A percentile compares a stretch with the other conserved stretches of the same genome.
Evolutionary conservation across 805 yeast species (phyloP).

Genomic region (Ogataea degrootiae): DNA sequence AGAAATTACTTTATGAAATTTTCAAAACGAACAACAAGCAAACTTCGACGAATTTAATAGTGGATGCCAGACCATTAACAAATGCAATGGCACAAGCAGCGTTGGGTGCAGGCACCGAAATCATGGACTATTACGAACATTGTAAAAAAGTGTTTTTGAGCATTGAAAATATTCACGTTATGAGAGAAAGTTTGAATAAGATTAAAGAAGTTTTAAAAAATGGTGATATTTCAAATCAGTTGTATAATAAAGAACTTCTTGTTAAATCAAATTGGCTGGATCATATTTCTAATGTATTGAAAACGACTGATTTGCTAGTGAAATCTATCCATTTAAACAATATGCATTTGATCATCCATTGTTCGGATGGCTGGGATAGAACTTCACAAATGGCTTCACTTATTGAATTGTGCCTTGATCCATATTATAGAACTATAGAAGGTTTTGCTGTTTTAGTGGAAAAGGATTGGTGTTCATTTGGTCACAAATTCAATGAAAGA

Average conservation of each 20-base stretch:
- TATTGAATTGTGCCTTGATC: constrained; percentile 84
- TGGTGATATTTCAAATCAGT: constrained; percentile 51
- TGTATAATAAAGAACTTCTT: constrained; percentile 50
- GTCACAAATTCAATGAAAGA: constrained; percentile 83
- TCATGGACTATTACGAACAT: constrained; percentile 75
- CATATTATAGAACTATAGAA: constrained; percentile 78
- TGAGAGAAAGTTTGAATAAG: constrained; percentile 75
- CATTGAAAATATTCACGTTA: constrained; percentile 92
- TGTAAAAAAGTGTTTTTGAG: constrained; percentile 76
- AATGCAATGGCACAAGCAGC: constrained; percentile 97
- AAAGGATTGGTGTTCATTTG: constrained; percentile 94
- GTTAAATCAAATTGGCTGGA: constrained; percentile 75
- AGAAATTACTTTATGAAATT: constrained; percentile 68
- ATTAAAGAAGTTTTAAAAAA: constrained; percentile 61
- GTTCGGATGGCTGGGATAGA: constrained; percentile 99
- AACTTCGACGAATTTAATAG: constrained; percentile 51
- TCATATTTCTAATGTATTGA: constrained; percentile 61
- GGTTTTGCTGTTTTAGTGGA: constrained; percentile 86
- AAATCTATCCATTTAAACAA: constrained; percentile 79
- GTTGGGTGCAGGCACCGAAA: constrained; percentile 96
- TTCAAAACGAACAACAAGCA: constrained; percentile 52
- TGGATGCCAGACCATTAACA: constrained; percentile 88
- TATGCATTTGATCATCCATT: constrained; percentile 82
- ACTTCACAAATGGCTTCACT: constrained; percentile 86
- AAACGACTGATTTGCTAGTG: constrained; percentile 71